These are phyloP conservation scores for Monilinia aucupariae DNA, from an alignment of 2,329 filamentous ascomycete genomes.

Conservation along the genomic window DNA sequence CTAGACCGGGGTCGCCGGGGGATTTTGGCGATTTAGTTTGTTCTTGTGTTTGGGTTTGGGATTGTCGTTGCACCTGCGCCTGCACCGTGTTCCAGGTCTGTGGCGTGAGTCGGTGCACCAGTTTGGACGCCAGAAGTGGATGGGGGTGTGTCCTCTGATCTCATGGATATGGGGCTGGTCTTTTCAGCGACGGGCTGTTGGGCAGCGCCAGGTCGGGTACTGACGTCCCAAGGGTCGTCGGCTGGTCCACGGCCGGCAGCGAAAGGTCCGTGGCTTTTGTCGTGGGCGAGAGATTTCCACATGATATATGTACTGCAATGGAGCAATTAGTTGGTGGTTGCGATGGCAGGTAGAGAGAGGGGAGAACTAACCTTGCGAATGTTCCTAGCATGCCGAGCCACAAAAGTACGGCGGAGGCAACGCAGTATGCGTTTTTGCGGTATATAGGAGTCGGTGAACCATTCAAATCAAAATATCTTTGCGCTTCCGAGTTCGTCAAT, in stretches of 20 bases:
- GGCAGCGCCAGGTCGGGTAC: neutral
- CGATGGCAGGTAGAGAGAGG: neutral
- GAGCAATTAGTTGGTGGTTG: neutral
- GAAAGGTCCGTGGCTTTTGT: slow-evolving; percentile 33
- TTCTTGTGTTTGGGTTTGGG: too few species aligned
- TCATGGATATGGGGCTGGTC: neutral
- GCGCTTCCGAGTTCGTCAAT: slow-evolving; percentile 29
- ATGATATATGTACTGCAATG: slow-evolving; percentile 35
- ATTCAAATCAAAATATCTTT: slow-evolving; percentile 32
- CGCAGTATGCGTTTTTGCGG: slow-evolving; percentile 43
- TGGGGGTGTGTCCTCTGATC: neutral
- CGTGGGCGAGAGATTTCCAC: slow-evolving; percentile 35
- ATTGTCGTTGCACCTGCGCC: too few species aligned
- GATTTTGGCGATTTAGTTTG: too few species aligned
- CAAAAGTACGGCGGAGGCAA: slow-evolving; percentile 47
- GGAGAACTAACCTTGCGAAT: slow-evolving; percentile 39
- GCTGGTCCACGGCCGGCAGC: slow-evolving; percentile 21
- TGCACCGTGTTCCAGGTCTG: neutral
- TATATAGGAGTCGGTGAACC: slow-evolving; percentile 41
- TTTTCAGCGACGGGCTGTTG: neutral
- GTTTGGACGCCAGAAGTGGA: neutral
- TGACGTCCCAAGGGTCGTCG: neutral
- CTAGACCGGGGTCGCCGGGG: too few species aligned
- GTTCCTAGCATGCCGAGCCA: slow-evolving; percentile 49
- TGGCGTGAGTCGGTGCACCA: neutral